These are phyloP conservation scores for Hymenoscyphus fraxineus DNA, from an alignment of 2,329 filamentous ascomycete species.

Conservation along the genomic window DNA sequence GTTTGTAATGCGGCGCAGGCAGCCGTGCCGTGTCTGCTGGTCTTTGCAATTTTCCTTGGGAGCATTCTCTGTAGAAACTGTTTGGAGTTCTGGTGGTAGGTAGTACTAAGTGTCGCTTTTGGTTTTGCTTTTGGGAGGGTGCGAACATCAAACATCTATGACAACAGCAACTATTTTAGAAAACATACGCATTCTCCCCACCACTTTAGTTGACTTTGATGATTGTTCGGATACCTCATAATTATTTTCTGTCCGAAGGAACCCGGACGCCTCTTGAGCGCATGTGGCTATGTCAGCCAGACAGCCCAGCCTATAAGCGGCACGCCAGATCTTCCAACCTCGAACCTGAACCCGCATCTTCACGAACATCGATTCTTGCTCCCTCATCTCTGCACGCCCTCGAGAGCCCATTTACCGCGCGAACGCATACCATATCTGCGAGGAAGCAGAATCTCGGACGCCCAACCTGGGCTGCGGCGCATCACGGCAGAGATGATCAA, in stretches of 20 bases:
- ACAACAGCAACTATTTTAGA: not conserved
- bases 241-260: not conserved
- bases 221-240: not conserved
- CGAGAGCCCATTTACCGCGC: conserved; percentile 6
- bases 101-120: not conserved
- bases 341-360: conserved; percentile 8
- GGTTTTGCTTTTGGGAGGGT: not conserved
- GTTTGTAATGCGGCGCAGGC: not conserved
- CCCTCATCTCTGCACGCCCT: conserved; percentile 11
- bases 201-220: not conserved
- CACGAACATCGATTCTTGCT: conserved; percentile 3
- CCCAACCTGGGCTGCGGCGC: conserved; percentile 25
- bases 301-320: conserved; percentile 3
- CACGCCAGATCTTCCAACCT: conserved; percentile 1
- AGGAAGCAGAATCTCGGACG: conserved; percentile 11
- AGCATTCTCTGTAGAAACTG: not conserved
- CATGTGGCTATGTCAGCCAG: conserved; percentile 4
- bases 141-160: too few species aligned
- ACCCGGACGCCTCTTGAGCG: not conserved
- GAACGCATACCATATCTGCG: not conserved
- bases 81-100: not conserved
- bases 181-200: not conserved
- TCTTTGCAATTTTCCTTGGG: not conserved
- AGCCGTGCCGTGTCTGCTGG: not conserved
- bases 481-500: conserved; percentile 34